Evolutionary conservation across 345 rosid species (phyloP), one percentile per base, ranked within the genome.

Genomic region (Anacardium occidentale): DNA sequence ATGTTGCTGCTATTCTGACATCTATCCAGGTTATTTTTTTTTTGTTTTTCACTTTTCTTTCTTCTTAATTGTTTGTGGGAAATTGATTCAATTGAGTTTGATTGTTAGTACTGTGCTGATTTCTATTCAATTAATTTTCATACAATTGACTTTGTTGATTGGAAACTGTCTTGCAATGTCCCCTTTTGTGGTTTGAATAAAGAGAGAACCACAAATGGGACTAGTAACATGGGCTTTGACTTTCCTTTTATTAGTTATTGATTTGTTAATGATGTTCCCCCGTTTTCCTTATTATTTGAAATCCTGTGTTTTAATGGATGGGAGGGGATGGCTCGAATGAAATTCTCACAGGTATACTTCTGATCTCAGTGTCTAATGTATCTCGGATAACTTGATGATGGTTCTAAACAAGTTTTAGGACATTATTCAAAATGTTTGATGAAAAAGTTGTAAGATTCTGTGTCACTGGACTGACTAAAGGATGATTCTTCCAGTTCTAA

Each of bases 1-100:
- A 91, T 85, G 98, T 91, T 24, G 96, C 97, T 48, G 98, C 96
- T 61, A 91, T 94, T 76, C 94, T 91, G 50, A 90, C 97, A n/a
- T 94, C 98, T 21, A 90, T 94, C 77, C 98, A 94, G 94, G 98
- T 94, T 64, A 6, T 6, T 17, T 18, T 62, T 6, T 17, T 18
- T 62, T 70, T 45, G 4, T 58, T 22, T 29, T 29, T 17, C 12
- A 20, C 42, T n/a, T 47, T 72, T 47, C 44, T 53, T 32, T 22
- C 50, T 52, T 12, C 13, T 37, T 48, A 32, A 1, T 22, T 50
- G 44, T 32, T 32, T 11, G 13, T 48, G n/a, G 7, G 26, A 45
- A 72, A 67, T 4, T 40, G 48, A n/a, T 62, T 66, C 18, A 15
- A 22, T 48, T 2, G 2, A 5, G 29, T 1, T 56, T 20, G 63